Base-by-base conservation (phyloP, 2,329 filamentous ascomycete genomes). In the Fusarium neocosmosporiellum region DNA sequence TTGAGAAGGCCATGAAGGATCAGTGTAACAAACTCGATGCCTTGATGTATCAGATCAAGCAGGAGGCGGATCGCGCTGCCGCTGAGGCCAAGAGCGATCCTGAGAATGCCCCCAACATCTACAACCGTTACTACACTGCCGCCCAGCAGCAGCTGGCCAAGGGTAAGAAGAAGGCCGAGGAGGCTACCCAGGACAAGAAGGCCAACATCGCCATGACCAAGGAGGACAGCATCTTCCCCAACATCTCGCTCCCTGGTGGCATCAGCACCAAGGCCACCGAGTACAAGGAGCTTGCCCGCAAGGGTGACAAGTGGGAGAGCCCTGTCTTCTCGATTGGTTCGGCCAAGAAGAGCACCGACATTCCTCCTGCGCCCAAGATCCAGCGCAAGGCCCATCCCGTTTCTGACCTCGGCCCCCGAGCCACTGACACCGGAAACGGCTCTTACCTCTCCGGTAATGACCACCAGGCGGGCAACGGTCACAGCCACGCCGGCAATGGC, bases 231-330 rank as follows among this genome's bases (percentile, higher is more conserved):
- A 94, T 90, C 73, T 98, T 99, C 91, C 93, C 94, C 79, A 87
- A 96, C 80, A 92, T 99, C 80, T 88, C 91, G 65, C 88, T 99
- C 7, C 95, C 95, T 29, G 83, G 83, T 27, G 95, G 95, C 63
- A 96, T 98, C 81, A 96, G 93, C 76, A 92, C 90, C 85, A 98
- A 98, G 89, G 95, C 96, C 11, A 97, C 94, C 27, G 94, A 98
- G 83, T 98, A 97, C 88, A 94, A 91, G 85, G 91, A 98, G 24
- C 88, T 98, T 66, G 94, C 96, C 10, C 87, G 86, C 75, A 94
- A 96, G 89, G 96, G 96, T 60, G 93, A 98, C 64, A 92, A 91
- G 82, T 99, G 96, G 96, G 93, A 98, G 87, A 97, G 93, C 69
- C 94, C 96, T 11, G 91, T 99, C 78, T 99, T 99, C 86, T 92